Evolutionary conservation across 2,329 filamentous ascomycete species (phyloP), one percentile per base, ranked within the genome.

Genomic region (Cladophialophora carrionii): DNA sequence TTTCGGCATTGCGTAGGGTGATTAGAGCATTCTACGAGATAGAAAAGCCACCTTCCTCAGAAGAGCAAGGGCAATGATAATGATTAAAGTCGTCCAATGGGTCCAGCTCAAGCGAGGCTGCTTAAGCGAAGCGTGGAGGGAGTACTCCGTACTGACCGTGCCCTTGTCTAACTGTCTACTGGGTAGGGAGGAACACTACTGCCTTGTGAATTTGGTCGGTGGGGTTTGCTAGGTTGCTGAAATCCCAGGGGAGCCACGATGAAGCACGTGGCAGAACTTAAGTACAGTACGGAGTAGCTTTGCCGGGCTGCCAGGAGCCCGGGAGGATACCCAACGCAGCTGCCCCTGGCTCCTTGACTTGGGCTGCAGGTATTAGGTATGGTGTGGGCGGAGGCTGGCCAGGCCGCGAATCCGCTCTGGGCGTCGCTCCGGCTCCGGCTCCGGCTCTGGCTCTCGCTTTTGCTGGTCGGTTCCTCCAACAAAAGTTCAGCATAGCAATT

Each of bases 1-100:
- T 54, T 54, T 31, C 41, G 8, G 56, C 24, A 20, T 34, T 31
- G 56, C 37, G 48, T 58, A 48, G 41, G 49, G 46, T 58, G 56
- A 58, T 58, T 31, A 58, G 41, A 49, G 48, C 1, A 24, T 46
- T 26, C 41, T 2, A 22, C 20, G 24, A 26, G 43, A 49, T 49
- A 31, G 56, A 12, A 43, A 37, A 51, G 48, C 22, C 56, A 48
- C 56, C 24, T 49, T 20, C 17, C 41, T 8, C 26, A 22, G 3
- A 8, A 14, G 37, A 46, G 6, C 56, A 49, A 49, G 56, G 56
- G 9, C 56, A 49, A 26, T 24, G 22, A 51, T 14, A 12, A 51
- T 51, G 22, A 51, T 51, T 9, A 26, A 43, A 3, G 17, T 43
- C 37, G 37, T n/a, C 37, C 37, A 20, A 43, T 17, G 37, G n/a